These are phyloP conservation scores for Coniella vitis DNA, from an alignment of 2,329 filamentous ascomycete genomes.

Conservation along the genomic window DNA sequence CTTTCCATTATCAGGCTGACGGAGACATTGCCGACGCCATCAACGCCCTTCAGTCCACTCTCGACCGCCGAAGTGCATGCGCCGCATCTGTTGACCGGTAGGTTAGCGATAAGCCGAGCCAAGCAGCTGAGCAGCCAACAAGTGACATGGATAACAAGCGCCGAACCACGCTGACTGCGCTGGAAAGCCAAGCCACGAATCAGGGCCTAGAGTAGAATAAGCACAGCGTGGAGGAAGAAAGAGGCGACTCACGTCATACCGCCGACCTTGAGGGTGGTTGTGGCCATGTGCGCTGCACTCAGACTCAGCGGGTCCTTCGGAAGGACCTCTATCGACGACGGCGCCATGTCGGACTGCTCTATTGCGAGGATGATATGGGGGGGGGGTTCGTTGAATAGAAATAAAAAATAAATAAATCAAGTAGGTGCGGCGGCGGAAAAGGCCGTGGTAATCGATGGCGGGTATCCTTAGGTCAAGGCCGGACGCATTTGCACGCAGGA, in stretches of 20 bases:
- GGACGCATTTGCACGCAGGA: background rate
- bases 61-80: conserved; percentile 95
- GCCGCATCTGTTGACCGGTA: conserved; percentile 60
- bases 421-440: too few relatives aligned
- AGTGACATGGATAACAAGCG: background rate
- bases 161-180: background rate
- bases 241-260: conserved; percentile 65
- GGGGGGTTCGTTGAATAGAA: background rate
- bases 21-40: conserved; percentile 78
- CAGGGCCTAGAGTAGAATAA: background rate
- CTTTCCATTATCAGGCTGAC: conserved; percentile 93
- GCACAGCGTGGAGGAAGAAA: background rate
- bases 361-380: background rate
- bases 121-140: background rate
- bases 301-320: conserved; percentile 31
- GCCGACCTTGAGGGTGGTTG: conserved; percentile 82
- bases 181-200: conserved; percentile 7
- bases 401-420: too few relatives aligned
- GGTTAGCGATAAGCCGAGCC: conserved; percentile 22
- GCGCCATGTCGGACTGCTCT: conserved; percentile 40
- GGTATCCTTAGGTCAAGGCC: too few relatives aligned
- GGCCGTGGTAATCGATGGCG: conserved; percentile 50
- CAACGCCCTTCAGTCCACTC: conserved; percentile 74
- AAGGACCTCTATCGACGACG: conserved; percentile 42
- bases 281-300: conserved; percentile 64